Evolutionary conservation across 345 rosid genomes (phyloP).

Genomic region (Citrus medica): DNA sequence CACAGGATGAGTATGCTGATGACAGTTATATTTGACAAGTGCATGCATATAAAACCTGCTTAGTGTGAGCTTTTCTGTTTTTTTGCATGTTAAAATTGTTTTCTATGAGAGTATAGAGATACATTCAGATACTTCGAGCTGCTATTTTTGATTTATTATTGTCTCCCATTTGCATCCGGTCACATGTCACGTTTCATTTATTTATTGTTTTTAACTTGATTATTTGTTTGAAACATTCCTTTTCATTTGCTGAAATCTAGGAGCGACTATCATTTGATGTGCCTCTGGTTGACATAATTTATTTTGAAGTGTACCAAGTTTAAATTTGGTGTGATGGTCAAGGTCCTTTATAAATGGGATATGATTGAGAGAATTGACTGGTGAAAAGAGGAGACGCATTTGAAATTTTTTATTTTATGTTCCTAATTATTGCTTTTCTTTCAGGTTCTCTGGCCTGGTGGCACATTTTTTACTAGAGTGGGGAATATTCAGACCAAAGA

Average conservation of each 20-base stretch:
- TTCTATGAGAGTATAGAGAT: not conserved
- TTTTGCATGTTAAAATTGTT: not conserved
- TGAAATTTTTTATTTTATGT: not conserved
- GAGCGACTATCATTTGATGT: not conserved
- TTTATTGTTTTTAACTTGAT: not conserved
- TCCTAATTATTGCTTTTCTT: conserved; percentile 5
- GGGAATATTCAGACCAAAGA: conserved; percentile 28
- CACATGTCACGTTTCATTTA: not conserved
- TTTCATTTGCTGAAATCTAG: not conserved
- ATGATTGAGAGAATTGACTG: not conserved
- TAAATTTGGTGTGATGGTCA: not conserved
- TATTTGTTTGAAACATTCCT: not conserved
- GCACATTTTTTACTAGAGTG: conserved; percentile 66
- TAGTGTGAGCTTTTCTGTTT: not conserved
- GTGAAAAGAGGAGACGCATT: not conserved
- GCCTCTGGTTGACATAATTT: not conserved
- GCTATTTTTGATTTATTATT: not conserved
- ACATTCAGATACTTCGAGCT: not conserved
- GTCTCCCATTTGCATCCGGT: not conserved
- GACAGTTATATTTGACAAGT: not conserved
- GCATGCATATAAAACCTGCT: not conserved
- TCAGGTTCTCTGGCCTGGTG: conserved; percentile 94
- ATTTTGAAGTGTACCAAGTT: not conserved
- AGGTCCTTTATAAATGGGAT: not conserved
- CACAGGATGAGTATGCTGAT: not conserved